phyloP scores from a whole-genome alignment of 371 early-diverging fungal species.

The Lichtheimia ornata region DNA sequence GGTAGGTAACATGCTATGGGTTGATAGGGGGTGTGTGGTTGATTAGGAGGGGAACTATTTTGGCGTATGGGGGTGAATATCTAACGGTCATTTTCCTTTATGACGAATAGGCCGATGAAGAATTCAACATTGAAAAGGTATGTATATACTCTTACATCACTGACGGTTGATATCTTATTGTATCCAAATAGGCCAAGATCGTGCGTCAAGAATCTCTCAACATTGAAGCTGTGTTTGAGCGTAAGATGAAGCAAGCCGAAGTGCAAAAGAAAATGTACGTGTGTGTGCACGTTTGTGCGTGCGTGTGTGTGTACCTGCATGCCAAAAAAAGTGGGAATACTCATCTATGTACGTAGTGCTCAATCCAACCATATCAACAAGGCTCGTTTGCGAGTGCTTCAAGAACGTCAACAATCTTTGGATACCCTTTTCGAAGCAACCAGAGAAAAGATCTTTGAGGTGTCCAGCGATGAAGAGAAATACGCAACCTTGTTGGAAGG shows the following conservation, averaged over 20 bases:
- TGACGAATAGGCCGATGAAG: constrained; percentile 84
- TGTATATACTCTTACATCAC: constrained; percentile 18
- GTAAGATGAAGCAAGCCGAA: constrained; percentile 91
- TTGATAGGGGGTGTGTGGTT: too few species aligned
- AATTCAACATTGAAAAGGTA: constrained; percentile 98
- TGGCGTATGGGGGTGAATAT: too few species aligned
- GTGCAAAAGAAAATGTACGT: constrained; percentile 85
- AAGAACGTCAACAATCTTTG: constrained; percentile 85
- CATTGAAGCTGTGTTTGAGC: constrained; percentile 88
- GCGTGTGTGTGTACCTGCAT: background rate
- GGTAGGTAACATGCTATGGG: constrained; percentile 39
- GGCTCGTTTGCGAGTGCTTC: constrained; percentile 85
- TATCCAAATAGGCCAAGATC: constrained; percentile 72
- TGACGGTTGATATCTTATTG: background rate
- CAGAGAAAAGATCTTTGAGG: constrained; percentile 48
- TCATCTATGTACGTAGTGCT: constrained; percentile 56
- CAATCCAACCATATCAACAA: constrained; percentile 96
- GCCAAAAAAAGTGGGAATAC: background rate
- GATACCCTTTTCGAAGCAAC: constrained; percentile 77
- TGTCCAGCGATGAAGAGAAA: constrained; percentile 54
- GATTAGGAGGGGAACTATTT: too few species aligned
- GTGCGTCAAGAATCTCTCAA: constrained; percentile 89
- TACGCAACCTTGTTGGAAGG: constrained; percentile 69
- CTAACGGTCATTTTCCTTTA: background rate
- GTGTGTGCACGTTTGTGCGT: constrained; percentile 48